Percentiles rank a stretch among this genome's conserved stretches.
Evolutionary conservation across 1,284 basidiomycete genomes (phyloP).

Genomic region (Peniophora sp.): DNA sequence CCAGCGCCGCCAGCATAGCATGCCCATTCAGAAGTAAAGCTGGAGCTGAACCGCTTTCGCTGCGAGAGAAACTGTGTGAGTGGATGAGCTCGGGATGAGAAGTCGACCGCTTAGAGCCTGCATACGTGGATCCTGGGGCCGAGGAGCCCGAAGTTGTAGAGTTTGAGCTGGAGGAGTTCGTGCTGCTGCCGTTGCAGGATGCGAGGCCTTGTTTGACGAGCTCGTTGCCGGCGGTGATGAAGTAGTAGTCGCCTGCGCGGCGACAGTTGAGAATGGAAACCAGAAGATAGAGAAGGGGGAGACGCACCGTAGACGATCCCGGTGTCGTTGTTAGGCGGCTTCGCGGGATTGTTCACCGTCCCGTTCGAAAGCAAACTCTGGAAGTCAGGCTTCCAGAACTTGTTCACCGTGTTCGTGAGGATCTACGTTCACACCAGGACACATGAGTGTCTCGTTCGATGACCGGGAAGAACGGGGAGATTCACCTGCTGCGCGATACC

Average conservation of each 20-base stretch:
- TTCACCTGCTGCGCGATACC: conserved; percentile 39
- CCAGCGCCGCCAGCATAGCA: too few relatives aligned
- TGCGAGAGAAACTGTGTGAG: too few relatives aligned
- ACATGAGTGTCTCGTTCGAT: background rate
- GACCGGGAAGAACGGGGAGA: conserved; percentile 16
- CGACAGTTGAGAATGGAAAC: background rate
- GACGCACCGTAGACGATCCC: conserved; percentile 56
- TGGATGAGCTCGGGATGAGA: too few relatives aligned
- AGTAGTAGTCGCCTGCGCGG: conserved; percentile 32
- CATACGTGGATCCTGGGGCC: too few relatives aligned
- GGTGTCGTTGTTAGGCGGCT: conserved; percentile 39
- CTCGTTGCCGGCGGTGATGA: conserved; percentile 24
- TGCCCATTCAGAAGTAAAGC: too few relatives aligned
- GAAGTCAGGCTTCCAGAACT: conserved; percentile 53
- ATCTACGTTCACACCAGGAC: conserved; percentile 29
- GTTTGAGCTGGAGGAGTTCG: too few relatives aligned
- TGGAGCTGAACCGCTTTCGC: too few relatives aligned
- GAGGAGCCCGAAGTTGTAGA: too few relatives aligned
- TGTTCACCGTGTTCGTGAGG: conserved; percentile 37
- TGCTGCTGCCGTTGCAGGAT: background rate
- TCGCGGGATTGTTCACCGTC: conserved; percentile 49
- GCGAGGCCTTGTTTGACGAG: conserved; percentile 4
- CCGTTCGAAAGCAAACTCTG: conserved; percentile 60
- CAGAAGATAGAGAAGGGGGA: background rate
- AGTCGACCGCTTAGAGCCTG: too few relatives aligned